Base-by-base conservation (phyloP, 106 monocot species). In the Phalaenopsis equestris region DNA sequence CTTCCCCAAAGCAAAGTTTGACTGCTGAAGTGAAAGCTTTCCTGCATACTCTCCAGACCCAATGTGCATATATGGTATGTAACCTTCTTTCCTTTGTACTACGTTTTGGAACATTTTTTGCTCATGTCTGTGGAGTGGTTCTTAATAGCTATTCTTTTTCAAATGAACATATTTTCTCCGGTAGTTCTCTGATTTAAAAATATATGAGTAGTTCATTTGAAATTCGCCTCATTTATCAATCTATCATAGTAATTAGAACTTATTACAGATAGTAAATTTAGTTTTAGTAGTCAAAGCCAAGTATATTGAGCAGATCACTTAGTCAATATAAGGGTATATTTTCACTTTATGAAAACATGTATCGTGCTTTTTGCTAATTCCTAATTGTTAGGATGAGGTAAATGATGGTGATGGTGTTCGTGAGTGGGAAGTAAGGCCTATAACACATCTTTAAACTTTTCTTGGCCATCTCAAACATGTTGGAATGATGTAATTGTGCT, bases 1-100 rank as follows among this genome's bases (percentile, higher is more conserved):
- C 87, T 82, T 91, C 98, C 19, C 57, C 87, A 87, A 84, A 87
- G 77, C 85, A 83, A 84, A 91, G 91, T 86, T 45, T 92, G 78
- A 85, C 82, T 78, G 94, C 87, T 65, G 92, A 93, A 80, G 94
- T 86, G 58, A 80, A 56, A 80, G 78, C 78, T 79, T 87, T 94
- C 72, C 56, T 94, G 81, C 72, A 55, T 75, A 84, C 84, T 83
- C 82, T 98, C 55, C 84, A 78, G 79, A 85, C 80, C 82, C 42
- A 80, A 80, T 42, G 6, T 85, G 90, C 90, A 77, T 43, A 43
- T 12, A 45, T 42, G 74, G 74, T 74, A 74, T 74, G 18, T 45
- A 74, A 18, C n/a, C 42, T 74, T 74, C 19, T 45, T 70, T 2
- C 1, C 70, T 37, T 43, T 72, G 68, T 41, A 72, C 23, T 72